Base-by-base conservation (phyloP, 2,329 filamentous ascomycete species). In the Lasiodiplodia citricola region DNA sequence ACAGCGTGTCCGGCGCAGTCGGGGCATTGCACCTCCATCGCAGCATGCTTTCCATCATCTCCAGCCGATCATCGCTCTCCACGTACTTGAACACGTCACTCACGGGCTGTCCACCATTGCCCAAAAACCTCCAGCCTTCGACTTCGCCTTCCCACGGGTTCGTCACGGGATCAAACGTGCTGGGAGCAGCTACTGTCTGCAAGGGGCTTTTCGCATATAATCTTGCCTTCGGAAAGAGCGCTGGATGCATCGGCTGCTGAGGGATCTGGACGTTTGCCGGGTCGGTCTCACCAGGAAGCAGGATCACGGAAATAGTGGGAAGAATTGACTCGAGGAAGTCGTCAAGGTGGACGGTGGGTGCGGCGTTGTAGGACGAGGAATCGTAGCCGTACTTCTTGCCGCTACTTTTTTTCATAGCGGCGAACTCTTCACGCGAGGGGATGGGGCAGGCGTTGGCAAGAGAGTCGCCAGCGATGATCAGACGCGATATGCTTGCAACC, bases 41-140 rank as follows among this genome's bases (percentile, higher is more conserved):
- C 72, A 97, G 90, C 88, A 97, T 96, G 68, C 91, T 90, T 80
- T 98, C 96, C 92, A 98, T 96, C 87, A 97, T 92, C 57, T 91
- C 90, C 31, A 98, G 77, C 23, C 94, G 84, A 73, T 94, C 89
- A 14, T 56, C 57, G 13, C 51, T 54, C 44, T 57, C 58, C 31
- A 98, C 87, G 76, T 99, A 99, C 79, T 95, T 96, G 79, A 94
- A 92, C 3, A 98, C 88, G 79, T 99, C 96, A 74, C 97, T 92
- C 3, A 99, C 87, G 66, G 97, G 97, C 81, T 99, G 96, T 0
- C 96, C 96, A 44, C 92, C 92, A 0, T 92, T 96, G 13, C 92
- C 94, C 55, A 97, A 86, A 7, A 98, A 82, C 54, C 93, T 87
- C 91, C 93, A 97, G 0, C 96, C 96, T 67, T 97, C 94, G 0